Evolutionary conservation across 768 basidiomycete species (phyloP).

Genomic region (Boletus vermiculosoides): DNA sequence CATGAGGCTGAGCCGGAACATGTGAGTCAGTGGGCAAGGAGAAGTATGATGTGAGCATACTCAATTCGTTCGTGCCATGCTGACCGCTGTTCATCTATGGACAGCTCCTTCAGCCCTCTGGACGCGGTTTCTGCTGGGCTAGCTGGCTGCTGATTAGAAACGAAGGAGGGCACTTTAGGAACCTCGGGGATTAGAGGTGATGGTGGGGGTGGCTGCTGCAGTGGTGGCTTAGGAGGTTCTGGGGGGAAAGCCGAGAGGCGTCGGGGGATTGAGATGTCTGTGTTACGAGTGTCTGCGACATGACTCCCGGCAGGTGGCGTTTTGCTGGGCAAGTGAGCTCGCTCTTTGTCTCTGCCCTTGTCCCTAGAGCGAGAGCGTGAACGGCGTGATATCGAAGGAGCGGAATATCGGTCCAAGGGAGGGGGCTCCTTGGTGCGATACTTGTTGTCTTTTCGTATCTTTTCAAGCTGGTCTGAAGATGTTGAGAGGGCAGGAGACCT

Average conservation of each 20-base stretch:
- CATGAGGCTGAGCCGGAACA: slow-evolving; percentile 31
- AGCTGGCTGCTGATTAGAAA: slow-evolving; percentile 9
- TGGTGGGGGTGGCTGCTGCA: slow-evolving; percentile 22
- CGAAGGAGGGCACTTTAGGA: slow-evolving; percentile 23
- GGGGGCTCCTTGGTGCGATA: not conserved
- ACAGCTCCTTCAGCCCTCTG: slow-evolving; percentile 20
- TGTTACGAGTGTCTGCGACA: not conserved
- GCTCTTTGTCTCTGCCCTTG: slow-evolving; percentile 5
- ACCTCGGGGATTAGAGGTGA: slow-evolving; percentile 13
- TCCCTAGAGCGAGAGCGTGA: slow-evolving; percentile 16
- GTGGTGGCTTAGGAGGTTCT: slow-evolving; percentile 15
- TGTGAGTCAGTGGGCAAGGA: not conserved
- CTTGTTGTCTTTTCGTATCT: slow-evolving; percentile 17
- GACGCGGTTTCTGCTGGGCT: not conserved
- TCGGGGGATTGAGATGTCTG: not conserved
- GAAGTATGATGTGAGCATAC: slow-evolving; percentile 27
- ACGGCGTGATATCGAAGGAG: slow-evolving; percentile 2
- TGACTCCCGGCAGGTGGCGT: slow-evolving; percentile 1
- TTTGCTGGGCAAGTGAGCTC: not conserved
- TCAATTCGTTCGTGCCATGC: slow-evolving; percentile 42
- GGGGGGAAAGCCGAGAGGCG: slow-evolving; percentile 5
- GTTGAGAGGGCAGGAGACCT: slow-evolving; percentile 28
- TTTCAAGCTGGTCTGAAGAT: slow-evolving; percentile 28
- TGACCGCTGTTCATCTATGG: slow-evolving; percentile 37
- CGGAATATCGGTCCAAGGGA: slow-evolving; percentile 8